A percentile compares a stretch with the other conserved stretches of the same genome.
These are phyloP conservation scores for Penicillium fuscoglaucum DNA, from an alignment of 2,329 filamentous ascomycete species.

Conservation along the genomic window DNA sequence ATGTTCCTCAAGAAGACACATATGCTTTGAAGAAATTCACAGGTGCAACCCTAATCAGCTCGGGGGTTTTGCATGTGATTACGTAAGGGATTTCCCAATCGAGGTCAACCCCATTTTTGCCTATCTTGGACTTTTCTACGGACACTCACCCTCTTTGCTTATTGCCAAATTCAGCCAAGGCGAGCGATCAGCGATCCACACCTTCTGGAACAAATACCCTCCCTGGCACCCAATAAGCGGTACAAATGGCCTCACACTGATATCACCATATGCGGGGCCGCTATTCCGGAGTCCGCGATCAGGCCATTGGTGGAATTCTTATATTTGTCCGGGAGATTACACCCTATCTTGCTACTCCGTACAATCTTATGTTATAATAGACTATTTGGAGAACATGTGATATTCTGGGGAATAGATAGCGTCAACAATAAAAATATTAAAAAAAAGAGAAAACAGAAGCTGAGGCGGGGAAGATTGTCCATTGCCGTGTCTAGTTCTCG, in stretches of 20 bases:
- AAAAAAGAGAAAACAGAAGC: background rate
- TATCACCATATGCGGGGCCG: slow-evolving; percentile 28
- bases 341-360: slow-evolving; percentile 1
- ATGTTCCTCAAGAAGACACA: background rate
- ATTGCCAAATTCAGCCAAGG: slow-evolving; percentile 17
- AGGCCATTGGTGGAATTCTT: slow-evolving; percentile 9
- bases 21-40: background rate
- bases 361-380: background rate
- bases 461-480: background rate
- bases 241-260: slow-evolving; percentile 19
- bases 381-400: slow-evolving; percentile 7
- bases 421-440: background rate
- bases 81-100: slow-evolving; percentile 6
- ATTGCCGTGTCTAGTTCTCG: slow-evolving; percentile 20
- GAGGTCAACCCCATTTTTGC: background rate
- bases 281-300: slow-evolving; percentile 10
- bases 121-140: background rate
- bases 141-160: background rate
- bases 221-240: slow-evolving; percentile 16
- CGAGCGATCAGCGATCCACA: slow-evolving; percentile 29
- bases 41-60: slow-evolving; percentile 8
- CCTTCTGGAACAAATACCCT: slow-evolving; percentile 25
- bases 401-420: slow-evolving; percentile 7
- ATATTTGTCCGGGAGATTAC: background rate
- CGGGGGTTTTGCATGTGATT: slow-evolving; percentile 4